phyloP scores from a whole-genome alignment of 768 basidiomycete species.

The Clathrus columnatus region DNA sequence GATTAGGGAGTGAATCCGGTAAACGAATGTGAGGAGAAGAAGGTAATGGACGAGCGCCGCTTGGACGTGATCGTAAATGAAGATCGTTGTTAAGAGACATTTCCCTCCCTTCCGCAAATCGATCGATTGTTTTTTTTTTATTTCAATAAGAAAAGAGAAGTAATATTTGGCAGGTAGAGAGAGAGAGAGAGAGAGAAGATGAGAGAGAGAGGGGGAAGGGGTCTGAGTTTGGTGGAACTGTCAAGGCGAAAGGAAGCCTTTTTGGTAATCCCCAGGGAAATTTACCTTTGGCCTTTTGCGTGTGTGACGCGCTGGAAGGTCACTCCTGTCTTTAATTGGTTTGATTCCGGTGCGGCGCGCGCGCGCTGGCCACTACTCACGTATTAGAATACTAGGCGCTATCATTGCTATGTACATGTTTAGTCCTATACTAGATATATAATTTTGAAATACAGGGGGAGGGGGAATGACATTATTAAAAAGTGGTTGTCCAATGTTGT shows the following conservation, averaged over 20 bases:
- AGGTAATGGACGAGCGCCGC: constrained; percentile 40
- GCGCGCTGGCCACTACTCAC: too few species aligned
- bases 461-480: too few species aligned
- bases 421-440: too few species aligned
- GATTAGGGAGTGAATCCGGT: constrained; percentile 10
- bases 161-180: too few species aligned
- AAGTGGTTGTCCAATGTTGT: background rate
- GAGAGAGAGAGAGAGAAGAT: constrained; percentile 11
- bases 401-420: too few species aligned
- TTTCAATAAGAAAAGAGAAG: too few species aligned
- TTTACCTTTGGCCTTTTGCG: background rate
- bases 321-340: background rate
- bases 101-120: too few species aligned
- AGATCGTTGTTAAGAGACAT: constrained; percentile 19
- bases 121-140: too few species aligned
- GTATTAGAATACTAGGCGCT: too few species aligned
- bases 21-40: constrained; percentile 31
- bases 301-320: background rate
- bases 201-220: background rate
- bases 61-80: constrained; percentile 30
- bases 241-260: background rate
- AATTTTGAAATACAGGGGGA: too few species aligned
- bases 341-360: background rate
- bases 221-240: constrained; percentile 8
- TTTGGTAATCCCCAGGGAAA: background rate